These are phyloP conservation scores for Talaromyces thailandensis DNA, from an alignment of 495 filamentous ascomycete genomes.

Conservation along the genomic window DNA sequence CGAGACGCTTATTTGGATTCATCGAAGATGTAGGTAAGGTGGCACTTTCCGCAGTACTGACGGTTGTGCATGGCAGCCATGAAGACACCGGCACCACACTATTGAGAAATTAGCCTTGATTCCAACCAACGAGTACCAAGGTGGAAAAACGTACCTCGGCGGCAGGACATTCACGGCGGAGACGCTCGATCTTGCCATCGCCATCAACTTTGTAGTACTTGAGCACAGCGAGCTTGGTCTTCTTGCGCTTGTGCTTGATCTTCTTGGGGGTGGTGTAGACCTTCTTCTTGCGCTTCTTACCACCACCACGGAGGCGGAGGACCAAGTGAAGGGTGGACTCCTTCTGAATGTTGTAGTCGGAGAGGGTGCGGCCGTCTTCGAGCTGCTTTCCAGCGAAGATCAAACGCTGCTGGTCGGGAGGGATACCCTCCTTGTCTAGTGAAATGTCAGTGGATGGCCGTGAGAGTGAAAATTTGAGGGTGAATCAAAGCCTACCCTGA, in stretches of 20 bases:
- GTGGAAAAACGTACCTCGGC: conserved; percentile 59
- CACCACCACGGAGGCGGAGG: conserved; percentile 90
- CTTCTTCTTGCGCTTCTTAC: conserved; percentile 99
- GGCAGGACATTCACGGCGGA: conserved; percentile 90
- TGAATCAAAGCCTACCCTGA: conserved; percentile 47
- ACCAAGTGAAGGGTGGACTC: conserved; percentile 98
- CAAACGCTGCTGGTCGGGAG: conserved; percentile 98
- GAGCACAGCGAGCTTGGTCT: conserved; percentile 98
- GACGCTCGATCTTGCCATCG: conserved; percentile 99
- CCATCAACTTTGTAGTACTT: conserved; percentile 99
- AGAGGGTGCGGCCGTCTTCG: conserved; percentile 97
- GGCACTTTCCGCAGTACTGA: conserved; percentile 98
- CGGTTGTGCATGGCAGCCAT: conserved; percentile 99
- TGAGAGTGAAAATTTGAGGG: not conserved
- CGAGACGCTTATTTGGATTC: conserved; percentile 50
- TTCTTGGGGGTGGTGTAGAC: conserved; percentile 99
- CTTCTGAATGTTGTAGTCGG: conserved; percentile 99
- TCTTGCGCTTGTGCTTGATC: conserved; percentile 99
- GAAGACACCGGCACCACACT: conserved; percentile 99
- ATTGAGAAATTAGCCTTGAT: conserved; percentile 16
- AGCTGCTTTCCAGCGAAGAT: conserved; percentile 99
- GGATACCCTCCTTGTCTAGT: conserved; percentile 99
- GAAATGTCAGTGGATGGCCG: not conserved
- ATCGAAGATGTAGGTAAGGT: conserved; percentile 99
- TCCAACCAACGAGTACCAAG: not conserved